Base-by-base conservation (phyloP, 2,329 filamentous ascomycete species). In the Periconia sp. region DNA sequence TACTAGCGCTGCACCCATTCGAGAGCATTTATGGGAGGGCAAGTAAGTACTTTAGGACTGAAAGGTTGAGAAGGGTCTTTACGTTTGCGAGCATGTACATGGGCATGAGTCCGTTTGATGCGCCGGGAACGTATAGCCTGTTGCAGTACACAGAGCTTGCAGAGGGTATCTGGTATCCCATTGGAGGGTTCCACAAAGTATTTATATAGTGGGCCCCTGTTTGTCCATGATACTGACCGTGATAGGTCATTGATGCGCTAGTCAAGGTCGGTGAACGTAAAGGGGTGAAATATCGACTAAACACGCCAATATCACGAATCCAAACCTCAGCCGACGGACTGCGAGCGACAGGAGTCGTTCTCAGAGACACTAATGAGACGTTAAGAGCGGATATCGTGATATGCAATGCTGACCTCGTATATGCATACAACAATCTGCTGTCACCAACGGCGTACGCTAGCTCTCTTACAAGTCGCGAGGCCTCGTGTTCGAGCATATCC, bases 81-180 rank as follows among this genome's bases (percentile, higher is more conserved):
- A 89, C 87, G 0, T 90, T 90, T 67, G 86, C 82, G 16, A 89
- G 84, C 56, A 91, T 90, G 87, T 90, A 91, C 60, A 87, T 90
- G 83, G 87, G 87, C 0, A 90, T 90, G 87, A 84, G 78, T 40
- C 87, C 87, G 0, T 90, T 87, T 61, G 85, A 88, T 60, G 86
- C 87, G 0, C 87, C 87, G 0, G 86, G 83, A 3, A 89, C 87
- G 2, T 90, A 90, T 69, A 85, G 80, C 35, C 66, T 90, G 46
- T 72, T 90, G 37, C 87, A 89, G 67, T 90, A 89, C 63, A 87
- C 87, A 0, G 87, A 90, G 70, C 70, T 89, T 22, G 83, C 84
- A 0, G 85, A 91, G 70, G 87, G 87, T 0, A 88, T 91, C 30
- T 87, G 86, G 83, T 90, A 88, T 69, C 85, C 86, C 0, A 75